A percentile compares a stretch with the other conserved stretches of the same genome.
Evolutionary conservation across 768 basidiomycete species (phyloP).

Genomic region (Termitomyces sp.): DNA sequence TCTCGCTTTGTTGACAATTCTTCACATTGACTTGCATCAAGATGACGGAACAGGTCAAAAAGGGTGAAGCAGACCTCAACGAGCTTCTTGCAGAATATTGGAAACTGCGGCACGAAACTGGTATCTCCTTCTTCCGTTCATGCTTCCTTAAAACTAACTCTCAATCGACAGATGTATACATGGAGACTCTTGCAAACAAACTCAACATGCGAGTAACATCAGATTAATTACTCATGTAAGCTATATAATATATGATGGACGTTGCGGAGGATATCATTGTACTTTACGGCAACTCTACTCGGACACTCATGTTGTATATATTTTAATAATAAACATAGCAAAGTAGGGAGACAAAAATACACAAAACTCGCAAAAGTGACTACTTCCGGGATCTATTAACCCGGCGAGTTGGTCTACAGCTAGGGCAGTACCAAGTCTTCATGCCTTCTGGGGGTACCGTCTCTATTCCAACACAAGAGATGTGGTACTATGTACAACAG

Average conservation of each 20-base stretch:
- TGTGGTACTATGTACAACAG: constrained; percentile 54
- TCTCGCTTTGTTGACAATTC: background rate
- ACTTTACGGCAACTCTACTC: background rate
- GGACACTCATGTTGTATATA: background rate
- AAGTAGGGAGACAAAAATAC: background rate
- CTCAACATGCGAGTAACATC: constrained; percentile 51
- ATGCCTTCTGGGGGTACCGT: constrained; percentile 49
- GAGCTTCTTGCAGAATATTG: constrained; percentile 83
- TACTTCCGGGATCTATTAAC: constrained; percentile 22
- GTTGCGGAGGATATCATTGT: background rate
- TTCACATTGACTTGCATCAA: constrained; percentile 21
- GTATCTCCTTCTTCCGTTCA: constrained; percentile 30
- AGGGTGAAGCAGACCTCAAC: constrained; percentile 75
- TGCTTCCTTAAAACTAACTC: constrained; percentile 3
- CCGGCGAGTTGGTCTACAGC: constrained; percentile 46
- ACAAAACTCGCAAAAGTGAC: background rate
- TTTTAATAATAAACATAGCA: background rate
- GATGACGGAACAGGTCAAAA: constrained; percentile 75
- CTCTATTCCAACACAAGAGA: constrained; percentile 59
- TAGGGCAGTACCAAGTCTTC: constrained; percentile 65
- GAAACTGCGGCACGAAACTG: constrained; percentile 73
- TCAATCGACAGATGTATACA: constrained; percentile 61
- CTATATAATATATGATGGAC: background rate
- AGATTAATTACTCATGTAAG: constrained; percentile 5
- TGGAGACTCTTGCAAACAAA: constrained; percentile 83